A percentile compares a stretch with the other conserved stretches of the same genome.
phyloP scores from a whole-genome alignment of 2,329 filamentous ascomycete species.

The Trichoderma breve region DNA sequence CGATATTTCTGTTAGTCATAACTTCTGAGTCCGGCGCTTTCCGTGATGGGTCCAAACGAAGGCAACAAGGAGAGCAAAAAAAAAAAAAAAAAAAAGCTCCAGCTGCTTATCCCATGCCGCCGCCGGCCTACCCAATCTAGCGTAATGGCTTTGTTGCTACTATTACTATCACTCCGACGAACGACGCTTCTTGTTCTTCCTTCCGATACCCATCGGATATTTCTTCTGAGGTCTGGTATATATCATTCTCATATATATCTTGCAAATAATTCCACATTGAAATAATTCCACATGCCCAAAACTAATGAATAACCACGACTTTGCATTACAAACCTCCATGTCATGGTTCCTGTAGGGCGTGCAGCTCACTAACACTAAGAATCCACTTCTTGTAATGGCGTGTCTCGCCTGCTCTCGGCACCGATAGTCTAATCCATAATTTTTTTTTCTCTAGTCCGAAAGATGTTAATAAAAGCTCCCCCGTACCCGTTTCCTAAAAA shows the following conservation, averaged over 20 bases:
- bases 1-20: constrained; percentile 16
- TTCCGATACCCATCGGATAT: background rate
- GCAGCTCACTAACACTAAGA: background rate
- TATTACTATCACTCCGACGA: background rate
- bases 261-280: background rate
- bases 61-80: background rate
- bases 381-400: constrained; percentile 1
- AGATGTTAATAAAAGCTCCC: background rate
- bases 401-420: background rate
- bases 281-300: background rate
- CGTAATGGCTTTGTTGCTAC: background rate
- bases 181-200: background rate
- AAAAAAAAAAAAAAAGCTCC: background rate
- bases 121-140: background rate
- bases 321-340: background rate
- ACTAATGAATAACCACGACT: background rate
- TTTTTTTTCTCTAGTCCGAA: background rate
- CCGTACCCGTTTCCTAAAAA: background rate
- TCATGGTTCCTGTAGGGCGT: background rate
- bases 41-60: constrained; percentile 7
- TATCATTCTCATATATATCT: background rate
- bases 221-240: background rate
- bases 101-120: background rate
- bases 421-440: constrained; percentile 1
- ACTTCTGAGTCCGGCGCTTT: constrained; percentile 9